Evolutionary conservation across 768 basidiomycete genomes (phyloP).

Genomic region (Termitomyces sp.): DNA sequence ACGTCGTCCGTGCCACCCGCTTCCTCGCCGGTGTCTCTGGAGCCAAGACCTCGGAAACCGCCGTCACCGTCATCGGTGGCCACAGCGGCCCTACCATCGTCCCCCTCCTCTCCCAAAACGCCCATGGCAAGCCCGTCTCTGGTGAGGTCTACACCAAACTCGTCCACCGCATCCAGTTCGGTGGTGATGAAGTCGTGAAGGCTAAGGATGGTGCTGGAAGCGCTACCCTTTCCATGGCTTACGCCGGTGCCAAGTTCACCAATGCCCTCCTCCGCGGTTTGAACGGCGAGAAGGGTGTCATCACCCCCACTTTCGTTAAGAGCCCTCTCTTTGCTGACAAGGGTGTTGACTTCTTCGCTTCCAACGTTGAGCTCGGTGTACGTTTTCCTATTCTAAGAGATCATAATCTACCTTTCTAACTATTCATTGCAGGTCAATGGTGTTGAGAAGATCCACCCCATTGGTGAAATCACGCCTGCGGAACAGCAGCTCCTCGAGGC

Average conservation of each 20-base stretch:
- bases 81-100: constrained; percentile 98
- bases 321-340: constrained; percentile 81
- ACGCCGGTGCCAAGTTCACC: constrained; percentile 91
- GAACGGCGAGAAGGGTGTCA: constrained; percentile 84
- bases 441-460: constrained; percentile 87
- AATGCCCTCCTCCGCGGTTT: constrained; percentile 78
- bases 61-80: constrained; percentile 88
- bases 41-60: constrained; percentile 61
- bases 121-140: constrained; percentile 65
- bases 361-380: constrained; percentile 92
- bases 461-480: constrained; percentile 75
- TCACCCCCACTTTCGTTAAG: constrained; percentile 86
- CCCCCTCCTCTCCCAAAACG: constrained; percentile 85
- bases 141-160: constrained; percentile 77
- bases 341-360: constrained; percentile 94
- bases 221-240: constrained; percentile 94
- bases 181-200: constrained; percentile 98
- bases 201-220: constrained; percentile 96
- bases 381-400: constrained; percentile 29
- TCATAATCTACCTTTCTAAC: constrained; percentile 6
- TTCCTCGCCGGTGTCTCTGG: constrained; percentile 78
- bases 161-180: constrained; percentile 93
- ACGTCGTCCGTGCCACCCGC: constrained; percentile 93
- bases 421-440: constrained; percentile 58
- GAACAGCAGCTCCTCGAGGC: constrained; percentile 87